Base-by-base conservation (phyloP, 306 rosid genomes). In the Vicia faba region DNA sequence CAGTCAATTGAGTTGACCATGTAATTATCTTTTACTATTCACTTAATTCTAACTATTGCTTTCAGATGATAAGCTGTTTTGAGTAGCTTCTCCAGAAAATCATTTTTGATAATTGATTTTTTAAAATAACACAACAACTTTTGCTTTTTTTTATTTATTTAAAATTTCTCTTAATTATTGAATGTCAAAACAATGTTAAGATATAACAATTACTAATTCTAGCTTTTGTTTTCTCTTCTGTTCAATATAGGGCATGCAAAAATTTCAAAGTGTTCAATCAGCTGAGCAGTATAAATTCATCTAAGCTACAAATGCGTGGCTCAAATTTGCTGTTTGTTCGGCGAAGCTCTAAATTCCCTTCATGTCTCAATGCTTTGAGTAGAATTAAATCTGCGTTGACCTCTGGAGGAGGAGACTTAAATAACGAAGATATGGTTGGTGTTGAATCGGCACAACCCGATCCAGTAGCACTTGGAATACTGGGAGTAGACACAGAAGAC, bases 351-450 rank as follows among this genome's bases (percentile, higher is more conserved):
- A 81, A 76, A 55, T 43, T 75, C 38, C 38, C 79, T 29, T 44
- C 67, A 23, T 68, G 80, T 58, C 31, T 48, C 40, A 76, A 57
- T 66, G 82, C 82, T 58, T 28, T 61, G 13, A 35, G 76, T 62
- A 71, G 68, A 76, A 58, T 80, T 23, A 77, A 83, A 80, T 91
- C 95, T 44, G 64, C 85, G 28, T 67, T 86, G 77, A 71, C 78
- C 29, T 71, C 87, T 61, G 91, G 84, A 49, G 87, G 76, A 31
- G 86, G 89, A 35, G 86, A 69, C 61, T 76, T 82, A 40, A 73
- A 29, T 18, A 78, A 54, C 13, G 29, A 63, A 19, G 69, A 65
- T 55, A 64, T 61, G 31, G 9, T 55, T 64, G 71, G 66, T 33
- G 77, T 64, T 64, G 74, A 78, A 66, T 64, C 75, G 73, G 65